Evolutionary conservation across 306 rosid species (phyloP), one percentile per base, ranked within the genome.

Genomic region (Lupinus albus): DNA sequence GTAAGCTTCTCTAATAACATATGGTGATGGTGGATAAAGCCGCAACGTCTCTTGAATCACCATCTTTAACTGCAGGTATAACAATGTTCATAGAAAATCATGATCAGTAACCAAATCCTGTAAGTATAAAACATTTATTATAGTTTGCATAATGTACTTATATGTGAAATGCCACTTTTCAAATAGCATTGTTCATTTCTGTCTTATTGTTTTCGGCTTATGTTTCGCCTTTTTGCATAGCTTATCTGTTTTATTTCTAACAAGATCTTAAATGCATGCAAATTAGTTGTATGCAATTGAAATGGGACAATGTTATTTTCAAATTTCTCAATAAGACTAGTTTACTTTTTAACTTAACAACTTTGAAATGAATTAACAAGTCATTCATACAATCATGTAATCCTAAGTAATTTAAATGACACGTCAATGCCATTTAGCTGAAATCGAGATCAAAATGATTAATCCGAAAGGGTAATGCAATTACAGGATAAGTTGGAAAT

Each of bases 31-130:
- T 6, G 93, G 74, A 68, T 83, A 88, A 32, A 91, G 82, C 61
- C 89, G 75, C 58, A 84, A 1, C 0, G 92, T 84, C 81, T 91
- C 95, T 68, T 88, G 89, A 67, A 91, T 81, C 76, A 91, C 93
- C 91, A 91, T 86, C 20, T 72, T 83, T 33, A 88, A 71, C 89
- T 88, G 88, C 61, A 70, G 14, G 16, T 4, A 9, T 51, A 75
- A 41, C 65, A 74, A 74, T 78, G 13, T 41, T 59, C 5, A 10
- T 39, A 11, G 9, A 56, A 5, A 2, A 42, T 6, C 7, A 2
- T 62, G 2, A 14, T 44, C 47, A 70, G 13, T 21, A 16, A 64
- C 8, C 52, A 64, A 28, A 55, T 38, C 30, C 5, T 3, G 17
- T 28, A 52, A 54, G 36, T 69, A 11, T 16, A 71, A 38, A 49